phyloP scores from a whole-genome alignment of 257 asterid species.

The Solanum piurae region DNA sequence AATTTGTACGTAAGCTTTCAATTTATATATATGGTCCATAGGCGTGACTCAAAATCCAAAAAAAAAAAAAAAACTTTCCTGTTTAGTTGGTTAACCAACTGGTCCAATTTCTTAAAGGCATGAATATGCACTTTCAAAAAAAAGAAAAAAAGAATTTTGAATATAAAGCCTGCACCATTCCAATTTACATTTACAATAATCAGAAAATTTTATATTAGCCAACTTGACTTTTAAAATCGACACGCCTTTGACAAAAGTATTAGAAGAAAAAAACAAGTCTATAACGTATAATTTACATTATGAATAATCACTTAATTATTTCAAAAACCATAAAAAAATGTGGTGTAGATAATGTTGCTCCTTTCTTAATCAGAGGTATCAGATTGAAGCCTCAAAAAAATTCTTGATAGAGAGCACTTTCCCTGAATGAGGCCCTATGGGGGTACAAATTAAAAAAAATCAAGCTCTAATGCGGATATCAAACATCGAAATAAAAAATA shows the following conservation, averaged over 20 bases:
- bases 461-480: accelerated
- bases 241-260: background rate
- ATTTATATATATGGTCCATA: background rate
- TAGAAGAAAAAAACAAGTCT: background rate
- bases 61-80: background rate
- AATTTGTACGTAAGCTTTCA: background rate
- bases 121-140: background rate
- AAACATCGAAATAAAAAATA: too few species aligned
- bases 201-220: background rate
- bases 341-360: background rate
- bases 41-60: background rate
- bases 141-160: background rate
- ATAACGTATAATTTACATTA: background rate
- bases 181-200: background rate
- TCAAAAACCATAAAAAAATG: too few species aligned
- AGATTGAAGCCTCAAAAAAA: too few species aligned
- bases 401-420: too few species aligned
- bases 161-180: background rate
- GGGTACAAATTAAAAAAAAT: too few species aligned
- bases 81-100: background rate
- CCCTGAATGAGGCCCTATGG: too few species aligned
- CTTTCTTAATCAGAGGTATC: too few species aligned
- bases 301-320: background rate
- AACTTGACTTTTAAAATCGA: background rate
- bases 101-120: background rate